Evolutionary conservation across 1,139 yeast species (phyloP).

Genomic region (Hanseniaspora sp.): DNA sequence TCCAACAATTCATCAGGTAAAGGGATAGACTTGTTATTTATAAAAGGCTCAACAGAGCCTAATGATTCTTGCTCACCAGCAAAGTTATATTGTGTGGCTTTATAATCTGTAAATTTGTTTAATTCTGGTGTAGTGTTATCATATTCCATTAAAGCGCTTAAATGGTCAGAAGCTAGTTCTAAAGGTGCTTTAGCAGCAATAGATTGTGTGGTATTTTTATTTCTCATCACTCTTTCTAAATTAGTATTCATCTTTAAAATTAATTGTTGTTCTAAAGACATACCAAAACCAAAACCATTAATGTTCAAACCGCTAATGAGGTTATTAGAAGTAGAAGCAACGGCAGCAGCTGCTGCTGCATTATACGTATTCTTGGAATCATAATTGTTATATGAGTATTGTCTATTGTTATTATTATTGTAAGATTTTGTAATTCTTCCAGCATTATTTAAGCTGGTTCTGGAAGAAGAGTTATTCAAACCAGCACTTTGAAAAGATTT

Average conservation of each 20-base stretch:
- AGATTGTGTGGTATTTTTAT: slow-evolving; percentile 5
- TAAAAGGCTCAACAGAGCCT: slow-evolving; percentile 61
- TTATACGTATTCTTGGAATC: not conserved
- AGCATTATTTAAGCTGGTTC: not conserved
- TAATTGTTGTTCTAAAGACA: slow-evolving; percentile 9
- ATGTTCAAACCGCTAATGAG: not conserved
- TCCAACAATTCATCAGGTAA: slow-evolving; percentile 78
- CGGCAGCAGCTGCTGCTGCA: not conserved
- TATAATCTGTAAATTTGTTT: slow-evolving; percentile 34
- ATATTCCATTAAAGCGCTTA: slow-evolving; percentile 31
- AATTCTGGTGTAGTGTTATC: slow-evolving; percentile 34
- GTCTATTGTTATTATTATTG: not conserved
- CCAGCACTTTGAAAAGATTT: not conserved
- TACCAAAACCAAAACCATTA: slow-evolving; percentile 7
- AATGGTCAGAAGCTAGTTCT: slow-evolving; percentile 33
- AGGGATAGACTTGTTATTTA: slow-evolving; percentile 52
- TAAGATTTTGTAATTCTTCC: slow-evolving; percentile 2
- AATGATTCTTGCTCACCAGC: slow-evolving; percentile 31
- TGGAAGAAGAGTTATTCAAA: not conserved
- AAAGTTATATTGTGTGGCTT: slow-evolving; percentile 35
- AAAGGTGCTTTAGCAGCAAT: slow-evolving; percentile 23
- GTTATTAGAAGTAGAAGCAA: not conserved
- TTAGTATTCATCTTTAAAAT: slow-evolving; percentile 10
- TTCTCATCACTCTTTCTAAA: slow-evolving; percentile 8
- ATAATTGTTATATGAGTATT: not conserved